Conservation (phyloP, 2,329 filamentous ascomycete genomes). For the Neonectria coccinea region DNA sequence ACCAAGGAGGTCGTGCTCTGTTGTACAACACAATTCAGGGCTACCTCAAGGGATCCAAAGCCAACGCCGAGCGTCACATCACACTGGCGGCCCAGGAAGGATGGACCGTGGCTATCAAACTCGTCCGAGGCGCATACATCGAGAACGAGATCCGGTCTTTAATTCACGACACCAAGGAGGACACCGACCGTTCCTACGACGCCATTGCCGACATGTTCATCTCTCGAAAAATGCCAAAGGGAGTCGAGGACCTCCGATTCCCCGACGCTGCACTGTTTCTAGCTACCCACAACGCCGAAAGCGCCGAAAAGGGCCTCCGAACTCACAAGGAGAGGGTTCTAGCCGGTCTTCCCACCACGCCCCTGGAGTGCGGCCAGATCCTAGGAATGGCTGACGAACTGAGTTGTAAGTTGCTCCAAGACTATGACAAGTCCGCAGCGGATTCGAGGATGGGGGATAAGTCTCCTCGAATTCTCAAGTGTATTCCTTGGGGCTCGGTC, state of each 20-base stretch:
- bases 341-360: slow-evolving; percentile 44
- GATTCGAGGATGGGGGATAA: slow-evolving; percentile 25
- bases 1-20: slow-evolving; percentile 48
- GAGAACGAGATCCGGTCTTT: slow-evolving; percentile 59
- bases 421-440: slow-evolving; percentile 38
- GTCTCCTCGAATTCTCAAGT: slow-evolving; percentile 51
- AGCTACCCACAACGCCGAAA: slow-evolving; percentile 63
- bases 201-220: slow-evolving; percentile 60
- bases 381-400: slow-evolving; percentile 70
- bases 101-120: slow-evolving; percentile 66
- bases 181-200: slow-evolving; percentile 65
- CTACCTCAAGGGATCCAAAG: slow-evolving; percentile 62
- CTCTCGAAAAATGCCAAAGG: slow-evolving; percentile 45
- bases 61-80: slow-evolving; percentile 59
- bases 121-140: slow-evolving; percentile 69
- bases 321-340: slow-evolving; percentile 56
- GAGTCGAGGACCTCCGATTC: slow-evolving; percentile 46
- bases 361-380: slow-evolving; percentile 64
- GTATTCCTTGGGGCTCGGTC: slow-evolving; percentile 54
- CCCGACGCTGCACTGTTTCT: slow-evolving; percentile 62
- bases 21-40: slow-evolving; percentile 67
- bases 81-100: slow-evolving; percentile 57
- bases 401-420: slow-evolving; percentile 60
- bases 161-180: slow-evolving; percentile 64
- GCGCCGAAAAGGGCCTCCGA: slow-evolving; percentile 55